Base-by-base conservation (phyloP, 139 green algal species). In the Pycnococcus provasolii region DNA sequence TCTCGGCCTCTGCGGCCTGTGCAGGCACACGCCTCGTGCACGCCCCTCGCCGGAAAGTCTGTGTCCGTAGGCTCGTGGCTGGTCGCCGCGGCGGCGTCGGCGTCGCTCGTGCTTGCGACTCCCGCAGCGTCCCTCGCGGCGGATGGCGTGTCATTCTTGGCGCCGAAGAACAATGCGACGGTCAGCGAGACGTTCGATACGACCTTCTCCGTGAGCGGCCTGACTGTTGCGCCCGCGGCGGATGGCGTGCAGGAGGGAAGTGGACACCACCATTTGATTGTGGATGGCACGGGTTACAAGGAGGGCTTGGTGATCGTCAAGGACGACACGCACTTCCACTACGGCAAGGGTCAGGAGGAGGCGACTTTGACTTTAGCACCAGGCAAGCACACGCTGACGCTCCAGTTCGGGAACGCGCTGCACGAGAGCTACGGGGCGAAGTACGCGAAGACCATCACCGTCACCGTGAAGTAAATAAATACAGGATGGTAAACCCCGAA, bases 391-490 rank as follows among this genome's bases (percentile, higher is more conserved):
- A 88, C 63, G 4, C 65, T 88, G 40, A 83, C 79, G 2, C 80
- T 88, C 44, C 80, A 86, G 74, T 88, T 88, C 64, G 83, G 80
- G 13, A 83, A 88, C 66, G 80, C 79, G 0, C 58, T 70, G 47
- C 83, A 86, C 53, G 62, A 80, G 65, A 74, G 53, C 0, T 84
- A 81, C 52, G 76, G 77, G n/a, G 43, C 64, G 53, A 60, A 71
- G 46, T 78, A 64, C 46, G 4, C 60, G 2, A 76, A 65, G 41
- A 81, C 74, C 26, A 76, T 88, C 41, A 76, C 67, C 15, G 59
- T 88, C 4, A 76, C 39, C 67, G 67, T 73, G 4, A 26, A 67
- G 67, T 67, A 47, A 62, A 48, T 45, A 37, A 41, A 26, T 26
- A 26, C 26, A 26, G 26, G 26, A 26, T 26, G 26, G 26, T 26